phyloP scores from a whole-genome alignment of 495 filamentous ascomycete species.

The Cudoniella acicularis region DNA sequence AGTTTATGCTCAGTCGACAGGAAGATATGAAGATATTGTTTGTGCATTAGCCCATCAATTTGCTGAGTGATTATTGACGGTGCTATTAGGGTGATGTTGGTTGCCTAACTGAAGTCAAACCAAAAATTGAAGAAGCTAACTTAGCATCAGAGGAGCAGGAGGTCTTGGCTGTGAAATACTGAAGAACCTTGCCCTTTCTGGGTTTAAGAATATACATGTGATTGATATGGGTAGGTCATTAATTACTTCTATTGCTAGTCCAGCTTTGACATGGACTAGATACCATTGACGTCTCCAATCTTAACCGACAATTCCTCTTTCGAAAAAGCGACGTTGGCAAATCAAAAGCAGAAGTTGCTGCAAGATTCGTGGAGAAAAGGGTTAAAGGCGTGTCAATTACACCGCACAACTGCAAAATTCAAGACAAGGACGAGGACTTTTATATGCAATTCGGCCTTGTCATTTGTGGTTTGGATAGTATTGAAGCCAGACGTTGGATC shows the following conservation, averaged over 20 bases:
- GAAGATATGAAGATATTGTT: conserved; percentile 69
- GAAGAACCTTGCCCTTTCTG: conserved; percentile 92
- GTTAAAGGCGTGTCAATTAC: conserved; percentile 90
- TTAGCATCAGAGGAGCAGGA: conserved; percentile 72
- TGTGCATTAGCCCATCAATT: conserved; percentile 22
- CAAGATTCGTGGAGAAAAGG: conserved; percentile 81
- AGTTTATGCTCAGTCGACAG: conserved; percentile 54
- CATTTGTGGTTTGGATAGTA: conserved; percentile 94
- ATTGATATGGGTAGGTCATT: conserved; percentile 97
- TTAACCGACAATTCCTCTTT: conserved; percentile 98
- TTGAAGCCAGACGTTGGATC: conserved; percentile 97
- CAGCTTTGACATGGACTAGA: too few species aligned
- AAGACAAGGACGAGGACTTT: conserved; percentile 95
- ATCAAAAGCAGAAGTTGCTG: conserved; percentile 90
- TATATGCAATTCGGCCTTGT: conserved; percentile 97
- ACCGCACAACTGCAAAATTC: conserved; percentile 88
- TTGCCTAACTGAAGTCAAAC: conserved; percentile 3
- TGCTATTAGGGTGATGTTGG: conserved; percentile 30
- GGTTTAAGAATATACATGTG: conserved; percentile 96
- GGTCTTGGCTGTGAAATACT: conserved; percentile 95
- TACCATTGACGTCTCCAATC: conserved; percentile 97
- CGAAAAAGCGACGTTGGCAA: conserved; percentile 88
- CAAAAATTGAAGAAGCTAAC: neutral
- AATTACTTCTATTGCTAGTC: too few species aligned
- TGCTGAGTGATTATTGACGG: conserved; percentile 9